These are phyloP conservation scores for Gentiana dahurica DNA, from an alignment of 257 asterid genomes.

Conservation along the genomic window DNA sequence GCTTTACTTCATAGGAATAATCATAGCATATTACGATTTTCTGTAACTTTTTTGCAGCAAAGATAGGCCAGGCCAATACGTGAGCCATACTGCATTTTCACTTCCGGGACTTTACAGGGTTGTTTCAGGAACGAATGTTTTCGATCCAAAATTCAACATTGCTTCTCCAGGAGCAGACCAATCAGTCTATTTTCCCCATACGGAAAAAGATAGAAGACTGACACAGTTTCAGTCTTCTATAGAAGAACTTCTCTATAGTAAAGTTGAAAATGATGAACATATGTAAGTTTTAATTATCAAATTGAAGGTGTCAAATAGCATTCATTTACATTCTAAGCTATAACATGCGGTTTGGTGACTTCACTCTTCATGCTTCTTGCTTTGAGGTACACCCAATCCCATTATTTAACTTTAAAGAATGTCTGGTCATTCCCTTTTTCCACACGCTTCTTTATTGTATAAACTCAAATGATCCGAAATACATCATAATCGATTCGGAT, in stretches of 20 bases:
- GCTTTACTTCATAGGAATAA: not conserved
- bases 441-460: too few relatives aligned
- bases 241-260: conserved; percentile 70
- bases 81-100: conserved; percentile 67
- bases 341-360: not conserved
- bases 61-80: conserved; percentile 89
- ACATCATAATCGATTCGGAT: too few relatives aligned
- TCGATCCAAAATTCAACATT: conserved; percentile 85
- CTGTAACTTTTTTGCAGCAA: conserved; percentile 43
- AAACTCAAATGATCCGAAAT: too few relatives aligned
- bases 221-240: conserved; percentile 42
- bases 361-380: not conserved
- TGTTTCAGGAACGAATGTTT: conserved; percentile 69
- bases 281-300: conserved; percentile 32
- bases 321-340: not conserved
- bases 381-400: too few relatives aligned
- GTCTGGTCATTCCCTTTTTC: too few relatives aligned
- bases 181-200: conserved; percentile 62
- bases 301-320: not conserved
- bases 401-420: too few relatives aligned
- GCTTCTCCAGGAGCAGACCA: conserved; percentile 94
- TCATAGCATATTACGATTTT: not conserved
- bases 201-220: conserved; percentile 56
- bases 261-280: conserved; percentile 58
- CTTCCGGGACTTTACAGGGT: conserved; percentile 82